A percentile compares a stretch with the other conserved stretches of the same genome.
These are phyloP conservation scores for Xylona heveae DNA, from an alignment of 495 filamentous ascomycete species.

Conservation along the genomic window DNA sequence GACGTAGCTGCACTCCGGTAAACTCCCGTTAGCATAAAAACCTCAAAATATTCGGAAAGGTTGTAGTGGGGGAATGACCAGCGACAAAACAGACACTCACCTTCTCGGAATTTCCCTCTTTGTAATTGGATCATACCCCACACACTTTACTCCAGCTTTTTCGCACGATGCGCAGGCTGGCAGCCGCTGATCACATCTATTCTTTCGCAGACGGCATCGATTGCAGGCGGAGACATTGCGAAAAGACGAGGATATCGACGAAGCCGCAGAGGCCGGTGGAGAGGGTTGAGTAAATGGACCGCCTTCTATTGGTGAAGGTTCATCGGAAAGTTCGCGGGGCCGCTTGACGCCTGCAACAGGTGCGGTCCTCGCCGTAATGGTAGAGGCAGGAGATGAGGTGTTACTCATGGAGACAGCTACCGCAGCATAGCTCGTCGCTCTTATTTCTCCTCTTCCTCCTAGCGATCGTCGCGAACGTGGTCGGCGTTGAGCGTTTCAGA, in stretches of 20 bases:
- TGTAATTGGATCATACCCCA: conserved; percentile 89
- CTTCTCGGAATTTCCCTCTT: conserved; percentile 81
- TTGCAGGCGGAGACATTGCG: conserved; percentile 93
- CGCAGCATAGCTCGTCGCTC: conserved; percentile 2
- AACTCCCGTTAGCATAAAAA: conserved; percentile 4
- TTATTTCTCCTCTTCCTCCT: too few relatives aligned
- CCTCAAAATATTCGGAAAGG: neutral
- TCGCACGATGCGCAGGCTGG: conserved; percentile 80
- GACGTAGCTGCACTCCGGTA: conserved; percentile 45
- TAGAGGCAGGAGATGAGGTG: conserved; percentile 2
- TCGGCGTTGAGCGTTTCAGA: too few relatives aligned
- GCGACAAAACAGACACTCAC: conserved; percentile 18
- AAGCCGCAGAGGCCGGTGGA: conserved; percentile 2
- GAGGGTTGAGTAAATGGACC: neutral
- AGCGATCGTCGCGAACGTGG: too few relatives aligned
- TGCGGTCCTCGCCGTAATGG: too few relatives aligned
- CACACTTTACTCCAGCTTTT: conserved; percentile 72
- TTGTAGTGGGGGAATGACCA: neutral
- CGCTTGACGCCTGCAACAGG: too few relatives aligned
- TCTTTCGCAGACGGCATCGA: conserved; percentile 78
- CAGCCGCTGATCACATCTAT: conserved; percentile 80
- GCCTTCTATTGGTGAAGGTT: neutral
- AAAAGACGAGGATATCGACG: conserved; percentile 46
- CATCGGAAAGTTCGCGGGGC: too few relatives aligned
- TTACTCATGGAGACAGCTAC: conserved; percentile 2